Evolutionary conservation across 1,284 basidiomycete genomes (phyloP).

Genomic region (Fomitopsis schrenkii): DNA sequence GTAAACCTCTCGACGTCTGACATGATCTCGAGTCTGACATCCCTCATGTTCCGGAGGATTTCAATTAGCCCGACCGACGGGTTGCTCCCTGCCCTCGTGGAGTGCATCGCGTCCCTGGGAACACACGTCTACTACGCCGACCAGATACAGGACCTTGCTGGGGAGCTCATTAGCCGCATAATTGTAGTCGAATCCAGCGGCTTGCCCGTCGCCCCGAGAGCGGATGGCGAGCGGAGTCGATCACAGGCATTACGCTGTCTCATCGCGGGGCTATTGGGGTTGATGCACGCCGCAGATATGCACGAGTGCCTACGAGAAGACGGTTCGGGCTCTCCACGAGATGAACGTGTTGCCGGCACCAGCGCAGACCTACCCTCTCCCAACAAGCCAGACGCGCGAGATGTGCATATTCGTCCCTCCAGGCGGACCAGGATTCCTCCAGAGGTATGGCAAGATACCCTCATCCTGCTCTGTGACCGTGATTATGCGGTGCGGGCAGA

Average conservation of each 20-base stretch:
- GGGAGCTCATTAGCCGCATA: constrained; percentile 81
- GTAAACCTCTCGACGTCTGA: constrained; percentile 92
- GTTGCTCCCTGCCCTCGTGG: constrained; percentile 69
- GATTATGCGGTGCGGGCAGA: constrained; percentile 73
- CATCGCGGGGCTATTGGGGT: constrained; percentile 65
- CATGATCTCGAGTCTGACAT: constrained; percentile 75
- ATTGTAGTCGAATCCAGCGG: constrained; percentile 66
- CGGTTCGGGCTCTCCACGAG: constrained; percentile 11
- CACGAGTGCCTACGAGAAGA: constrained; percentile 30
- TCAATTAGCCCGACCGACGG: constrained; percentile 62
- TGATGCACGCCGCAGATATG: constrained; percentile 65
- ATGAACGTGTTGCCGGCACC: constrained; percentile 16
- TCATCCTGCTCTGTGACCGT: constrained; percentile 77
- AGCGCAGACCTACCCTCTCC: constrained; percentile 13
- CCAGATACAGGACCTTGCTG: constrained; percentile 91
- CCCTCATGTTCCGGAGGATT: constrained; percentile 71
- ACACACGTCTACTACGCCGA: constrained; percentile 95
- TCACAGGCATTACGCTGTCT: constrained; percentile 73
- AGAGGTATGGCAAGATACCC: constrained; percentile 86
- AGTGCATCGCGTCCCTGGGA: constrained; percentile 81
- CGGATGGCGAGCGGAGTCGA: constrained; percentile 42
- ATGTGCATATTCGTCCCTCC: constrained; percentile 30
- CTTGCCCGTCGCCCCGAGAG: constrained; percentile 41
- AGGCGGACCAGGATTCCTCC: constrained; percentile 72
- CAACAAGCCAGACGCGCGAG: constrained; percentile 3